Evolutionary conservation across 495 filamentous ascomycete species (phyloP), one percentile per base, ranked within the genome.

Genomic region (Extremus antarcticus): DNA sequence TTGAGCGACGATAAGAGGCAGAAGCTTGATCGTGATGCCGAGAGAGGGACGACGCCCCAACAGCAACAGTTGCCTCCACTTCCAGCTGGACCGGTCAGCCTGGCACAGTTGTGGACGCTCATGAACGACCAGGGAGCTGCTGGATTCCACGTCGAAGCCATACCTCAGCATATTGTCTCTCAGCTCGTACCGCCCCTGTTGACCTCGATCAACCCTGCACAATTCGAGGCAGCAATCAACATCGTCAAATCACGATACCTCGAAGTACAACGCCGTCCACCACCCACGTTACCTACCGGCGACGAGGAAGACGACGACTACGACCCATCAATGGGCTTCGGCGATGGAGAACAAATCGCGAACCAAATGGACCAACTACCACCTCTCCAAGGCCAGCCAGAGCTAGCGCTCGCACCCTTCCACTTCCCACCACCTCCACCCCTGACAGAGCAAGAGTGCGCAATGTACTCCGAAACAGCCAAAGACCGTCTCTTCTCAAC

Each of bases 251-350:
- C 58, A 48, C 73, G 75, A 13, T 72, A 72, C 55, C 63, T 76
- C n/a, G 66, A 70, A 11, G 66, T 76, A 1, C 71, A 65, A 23
- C 73, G 73, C 43, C 39, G 50, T 17, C 41, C 58, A 4, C 58
- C 53, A 10, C 19, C 40, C 4, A 35, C 47, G 4, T 48, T 53
- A 2, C 15, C 77, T 9, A 66, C 72, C 9, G 73, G 74, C 1
- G 64, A 77, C 9, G 89, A 94, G 17, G 89, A 94, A 15, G 90
- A 90, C 50, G 84, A 90, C 54, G 84, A 92, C 68, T 90, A 86
- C 61, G 77, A 84, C 52, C 79, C 79, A 0, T 74, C 78, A 47
- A n/a, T 19, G 16, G 54, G 19, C 1, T 39, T 57, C 3, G 87
- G 90, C 64, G 81, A 86, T 58, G 75, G 80, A 2, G 87, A 88